Evolutionary conservation across 2,329 filamentous ascomycete genomes (phyloP).

Genomic region (Arthrobotrys pseudoclavata): DNA sequence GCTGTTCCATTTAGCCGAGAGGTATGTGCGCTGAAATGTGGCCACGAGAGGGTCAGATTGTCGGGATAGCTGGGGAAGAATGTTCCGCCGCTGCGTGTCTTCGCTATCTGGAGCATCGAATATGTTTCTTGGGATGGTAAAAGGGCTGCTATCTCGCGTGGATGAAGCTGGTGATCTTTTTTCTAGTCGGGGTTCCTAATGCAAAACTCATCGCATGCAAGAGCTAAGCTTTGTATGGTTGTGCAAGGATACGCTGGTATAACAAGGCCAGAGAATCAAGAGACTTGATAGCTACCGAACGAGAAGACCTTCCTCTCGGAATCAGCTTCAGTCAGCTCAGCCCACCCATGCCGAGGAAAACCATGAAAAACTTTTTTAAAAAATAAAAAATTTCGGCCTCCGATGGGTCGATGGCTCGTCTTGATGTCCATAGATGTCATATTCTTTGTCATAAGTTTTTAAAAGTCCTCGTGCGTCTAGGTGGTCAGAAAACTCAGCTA

Average conservation of each 20-base stretch:
- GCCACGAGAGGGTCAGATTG: conserved; percentile 31
- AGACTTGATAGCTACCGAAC: conserved; percentile 6
- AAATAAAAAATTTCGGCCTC: conserved; percentile 8
- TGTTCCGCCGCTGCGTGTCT: neutral
- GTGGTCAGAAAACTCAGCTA: conserved; percentile 41
- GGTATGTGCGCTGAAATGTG: conserved; percentile 3
- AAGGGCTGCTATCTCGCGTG: conserved; percentile 26
- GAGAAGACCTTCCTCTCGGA: conserved; percentile 44
- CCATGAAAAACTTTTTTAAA: neutral
- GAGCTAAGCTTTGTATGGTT: conserved; percentile 28
- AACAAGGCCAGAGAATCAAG: neutral
- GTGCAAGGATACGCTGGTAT: conserved; percentile 26
- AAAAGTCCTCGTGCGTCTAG: conserved; percentile 28
- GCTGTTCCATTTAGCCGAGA: conserved; percentile 58
- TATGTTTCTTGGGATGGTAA: conserved; percentile 34
- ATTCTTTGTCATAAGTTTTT: conserved; percentile 28
- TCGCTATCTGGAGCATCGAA: conserved; percentile 33
- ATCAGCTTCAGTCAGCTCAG: conserved; percentile 27
- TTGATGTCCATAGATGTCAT: conserved; percentile 27
- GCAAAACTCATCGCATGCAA: conserved; percentile 26
- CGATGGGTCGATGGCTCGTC: conserved; percentile 14
- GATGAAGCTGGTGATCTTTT: conserved; percentile 23
- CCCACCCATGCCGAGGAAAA: conserved; percentile 14
- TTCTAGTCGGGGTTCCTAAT: neutral
- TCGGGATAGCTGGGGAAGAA: conserved; percentile 46